Conservation (phyloP, 805 yeast species). For the Candida ipomoeae region DNA sequence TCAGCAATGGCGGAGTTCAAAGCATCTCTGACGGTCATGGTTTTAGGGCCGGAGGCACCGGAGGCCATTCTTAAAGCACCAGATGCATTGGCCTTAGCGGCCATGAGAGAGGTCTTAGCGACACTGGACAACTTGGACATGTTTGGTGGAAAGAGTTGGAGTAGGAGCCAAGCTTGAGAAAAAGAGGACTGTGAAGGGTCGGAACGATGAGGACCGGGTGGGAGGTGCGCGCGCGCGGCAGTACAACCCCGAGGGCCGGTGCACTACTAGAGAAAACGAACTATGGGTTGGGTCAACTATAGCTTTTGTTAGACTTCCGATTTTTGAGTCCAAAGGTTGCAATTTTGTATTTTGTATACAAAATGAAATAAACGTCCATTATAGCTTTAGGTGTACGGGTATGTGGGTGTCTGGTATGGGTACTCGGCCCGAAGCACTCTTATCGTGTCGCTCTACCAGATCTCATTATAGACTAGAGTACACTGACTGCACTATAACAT, state of each 20-base stretch:
- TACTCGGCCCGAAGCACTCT: too few relatives aligned
- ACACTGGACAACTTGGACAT: slow-evolving; percentile 32
- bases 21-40: slow-evolving; percentile 95
- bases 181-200: slow-evolving; percentile 7
- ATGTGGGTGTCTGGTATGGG: too few relatives aligned
- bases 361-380: too few relatives aligned
- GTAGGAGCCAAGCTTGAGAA: slow-evolving; percentile 5
- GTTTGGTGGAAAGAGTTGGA: slow-evolving; percentile 1
- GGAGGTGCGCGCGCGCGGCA: slow-evolving; percentile 17
- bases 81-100: slow-evolving; percentile 25
- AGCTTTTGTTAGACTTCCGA: neutral
- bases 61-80: slow-evolving; percentile 40
- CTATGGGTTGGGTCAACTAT: neutral
- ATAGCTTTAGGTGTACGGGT: too few relatives aligned
- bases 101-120: slow-evolving; percentile 42
- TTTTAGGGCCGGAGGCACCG: slow-evolving; percentile 47
- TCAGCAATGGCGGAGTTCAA: slow-evolving; percentile 92
- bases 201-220: slow-evolving; percentile 22
- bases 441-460: too few relatives aligned
- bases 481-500: too few relatives aligned
- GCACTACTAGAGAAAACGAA: neutral
- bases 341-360: too few relatives aligned
- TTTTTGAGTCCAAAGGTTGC: too few relatives aligned
- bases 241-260: slow-evolving; percentile 16
- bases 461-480: too few relatives aligned